Evolutionary conservation across 441 rosid species (phyloP), one percentile per base, ranked within the genome.

Genomic region (Euphorbia corollata): DNA sequence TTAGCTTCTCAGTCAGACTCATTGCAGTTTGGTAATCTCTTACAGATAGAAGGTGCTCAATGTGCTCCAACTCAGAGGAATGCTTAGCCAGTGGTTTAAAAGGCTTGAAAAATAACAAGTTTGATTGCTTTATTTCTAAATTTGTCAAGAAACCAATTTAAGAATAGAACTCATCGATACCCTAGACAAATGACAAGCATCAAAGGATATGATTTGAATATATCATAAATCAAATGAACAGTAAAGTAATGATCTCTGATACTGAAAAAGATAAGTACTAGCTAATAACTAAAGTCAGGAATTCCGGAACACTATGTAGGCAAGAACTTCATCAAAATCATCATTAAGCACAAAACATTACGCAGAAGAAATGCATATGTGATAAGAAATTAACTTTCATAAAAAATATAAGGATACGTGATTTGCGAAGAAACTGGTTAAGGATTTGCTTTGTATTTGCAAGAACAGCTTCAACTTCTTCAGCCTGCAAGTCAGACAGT

Each of bases 401-500:
- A 32, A 18, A 38, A 61, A 67, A 23, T 19, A 65, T 71, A 63
- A 85, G 89, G 95, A 87, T 93, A 93, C 97, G 51, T 78, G 98
- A 90, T 81, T 90, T 93, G 56, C 75, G 86, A 68, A 93, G 84
- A 81, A 90, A 89, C 81, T 90, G 98, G 73, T 81, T 85, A 54
- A 93, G 92, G 73, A 93, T 86, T 84, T 93, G 97, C 81, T 93
- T 93, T 71, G 96, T 84, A 82, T 93, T 93, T 73, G 98, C 92
- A 48, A 90, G 70, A 60, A 89, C 90, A 77, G 97, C 98, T 82
- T 93, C 96, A 54, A 87, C 89, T 80, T 87, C 92, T 69, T 93
- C 96, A 64, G 81, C 93, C 97, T 93, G 61, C 16, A 55, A 57
- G 61, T 64, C 18, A 23, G 41, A 72, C 71, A 63, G 4, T 22